Base-by-base conservation (phyloP, 208 protist species). In the Trypanosoma platydactyli region DNA sequence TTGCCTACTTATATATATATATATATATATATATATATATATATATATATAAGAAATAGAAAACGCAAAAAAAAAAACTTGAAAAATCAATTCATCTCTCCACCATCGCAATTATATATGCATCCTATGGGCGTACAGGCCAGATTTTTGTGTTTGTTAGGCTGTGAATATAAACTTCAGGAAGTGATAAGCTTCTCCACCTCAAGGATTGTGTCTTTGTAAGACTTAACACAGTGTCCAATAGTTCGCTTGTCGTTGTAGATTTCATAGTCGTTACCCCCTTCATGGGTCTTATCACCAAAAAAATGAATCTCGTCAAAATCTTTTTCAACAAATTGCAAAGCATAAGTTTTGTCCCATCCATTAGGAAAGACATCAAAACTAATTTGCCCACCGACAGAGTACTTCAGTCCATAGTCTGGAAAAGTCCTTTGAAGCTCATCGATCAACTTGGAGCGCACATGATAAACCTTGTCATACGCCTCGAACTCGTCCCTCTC, bases 191-290 rank as follows among this genome's bases (percentile, higher is more conserved):
- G 44, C 49, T 93, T 89, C 12, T 90, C 81, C 22, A 98, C 69
- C 56, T 97, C 82, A 7, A 65, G 68, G 49, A 98, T 96, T 7
- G 98, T 99, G 67, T 99, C 97, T 22, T 98, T 90, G 71, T 96
- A 98, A 12, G 65, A 90, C 38, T 72, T 95, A 40, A 99, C 98
- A 22, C 84, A 83, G 76, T 99, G 96, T 41, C 98, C 97, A 38
- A 96, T 88, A 5, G 92, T 94, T 48, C 84, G 72, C 25, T 77
- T 61, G 76, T 98, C 76, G 1, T 48, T 68, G 77, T 90, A 99
- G 66, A 99, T 99, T 82, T 99, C 99, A 77, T 99, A 98, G 87
- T 99, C 99, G 88, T 99, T 99, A 27, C 98, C 99, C 59, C 99
- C 99, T 64, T 91, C 54, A 38, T 64, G 71, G 5, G 98, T 99